Evolutionary conservation across 768 basidiomycete genomes (phyloP).

Genomic region (Dacryopinax spathularia): DNA sequence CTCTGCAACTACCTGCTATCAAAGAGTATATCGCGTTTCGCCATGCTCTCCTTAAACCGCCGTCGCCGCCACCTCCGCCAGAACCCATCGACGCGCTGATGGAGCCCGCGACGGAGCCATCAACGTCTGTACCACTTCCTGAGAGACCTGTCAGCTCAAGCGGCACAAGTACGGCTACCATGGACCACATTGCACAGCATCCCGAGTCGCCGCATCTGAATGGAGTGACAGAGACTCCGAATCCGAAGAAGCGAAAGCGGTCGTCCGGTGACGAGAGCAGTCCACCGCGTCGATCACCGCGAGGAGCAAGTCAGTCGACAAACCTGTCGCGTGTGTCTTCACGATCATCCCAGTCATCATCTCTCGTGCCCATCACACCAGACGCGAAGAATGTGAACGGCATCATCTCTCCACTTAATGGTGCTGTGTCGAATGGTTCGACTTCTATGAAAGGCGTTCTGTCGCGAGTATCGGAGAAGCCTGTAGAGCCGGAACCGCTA

Average conservation of each 20-base stretch:
- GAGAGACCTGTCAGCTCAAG: background rate
- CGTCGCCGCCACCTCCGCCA: background rate
- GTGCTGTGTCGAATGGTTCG: no score
- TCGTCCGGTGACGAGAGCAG: background rate
- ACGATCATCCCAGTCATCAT: background rate
- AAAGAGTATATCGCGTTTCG: conserved; percentile 35
- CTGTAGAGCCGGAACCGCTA: background rate
- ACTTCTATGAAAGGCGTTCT: background rate
- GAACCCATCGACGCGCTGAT: background rate
- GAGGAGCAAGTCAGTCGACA: background rate
- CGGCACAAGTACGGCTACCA: background rate
- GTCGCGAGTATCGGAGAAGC: background rate
- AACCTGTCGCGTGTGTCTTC: background rate
- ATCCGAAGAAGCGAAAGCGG: background rate
- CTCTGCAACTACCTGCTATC: conserved; percentile 32
- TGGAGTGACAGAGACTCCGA: background rate
- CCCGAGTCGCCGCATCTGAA: background rate
- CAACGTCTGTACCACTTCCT: background rate
- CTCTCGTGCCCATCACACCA: background rate
- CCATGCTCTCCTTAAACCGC: conserved; percentile 12
- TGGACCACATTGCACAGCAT: background rate
- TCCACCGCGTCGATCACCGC: background rate
- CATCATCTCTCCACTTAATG: background rate
- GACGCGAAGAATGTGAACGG: background rate
- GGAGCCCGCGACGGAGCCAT: background rate